phyloP scores from a whole-genome alignment of 2,329 filamentous ascomycete genomes.

The Sphaerulina vaccinii region DNA sequence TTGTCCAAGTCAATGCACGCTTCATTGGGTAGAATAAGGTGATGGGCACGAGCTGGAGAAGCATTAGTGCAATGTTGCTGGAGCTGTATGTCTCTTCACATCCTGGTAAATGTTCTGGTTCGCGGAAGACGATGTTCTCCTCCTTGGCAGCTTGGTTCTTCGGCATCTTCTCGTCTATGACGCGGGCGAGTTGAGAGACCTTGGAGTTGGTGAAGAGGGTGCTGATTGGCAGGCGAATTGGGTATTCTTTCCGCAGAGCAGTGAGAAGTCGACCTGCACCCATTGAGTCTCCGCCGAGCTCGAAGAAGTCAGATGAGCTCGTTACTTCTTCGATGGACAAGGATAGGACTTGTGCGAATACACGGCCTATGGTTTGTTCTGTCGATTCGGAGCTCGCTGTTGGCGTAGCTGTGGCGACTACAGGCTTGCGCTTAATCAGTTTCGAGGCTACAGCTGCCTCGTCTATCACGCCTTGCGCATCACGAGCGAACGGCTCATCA shows the following conservation, averaged over 20 bases:
- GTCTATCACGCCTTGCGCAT: conserved; percentile 29
- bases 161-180: conserved; percentile 38
- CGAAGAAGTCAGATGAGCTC: conserved; percentile 51
- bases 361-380: conserved; percentile 44
- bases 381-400: conserved; percentile 13
- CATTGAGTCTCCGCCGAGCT: conserved; percentile 56
- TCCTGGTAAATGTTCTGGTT: conserved; percentile 33
- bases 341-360: conserved; percentile 50
- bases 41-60: conserved; percentile 54
- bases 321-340: conserved; percentile 43
- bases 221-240: conserved; percentile 52
- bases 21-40: conserved; percentile 52
- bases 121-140: conserved; percentile 13
- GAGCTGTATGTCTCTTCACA: conserved; percentile 50
- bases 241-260: conserved; percentile 51
- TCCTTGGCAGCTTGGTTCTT: conserved; percentile 3
- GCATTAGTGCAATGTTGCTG: conserved; percentile 50
- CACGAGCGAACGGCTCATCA: conserved; percentile 30
- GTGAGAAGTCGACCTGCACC: conserved; percentile 55
- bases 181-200: conserved; percentile 42
- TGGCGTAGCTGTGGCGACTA: background rate
- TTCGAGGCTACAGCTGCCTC: conserved; percentile 14
- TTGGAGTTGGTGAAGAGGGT: conserved; percentile 53
- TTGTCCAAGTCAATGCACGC: conserved; percentile 53
- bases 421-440: conserved; percentile 13